Percentiles rank a stretch among this genome's conserved stretches.
These are phyloP conservation scores for Auxenochlorella protothecoides DNA, from an alignment of 139 green algal genomes.

Conservation along the genomic window DNA sequence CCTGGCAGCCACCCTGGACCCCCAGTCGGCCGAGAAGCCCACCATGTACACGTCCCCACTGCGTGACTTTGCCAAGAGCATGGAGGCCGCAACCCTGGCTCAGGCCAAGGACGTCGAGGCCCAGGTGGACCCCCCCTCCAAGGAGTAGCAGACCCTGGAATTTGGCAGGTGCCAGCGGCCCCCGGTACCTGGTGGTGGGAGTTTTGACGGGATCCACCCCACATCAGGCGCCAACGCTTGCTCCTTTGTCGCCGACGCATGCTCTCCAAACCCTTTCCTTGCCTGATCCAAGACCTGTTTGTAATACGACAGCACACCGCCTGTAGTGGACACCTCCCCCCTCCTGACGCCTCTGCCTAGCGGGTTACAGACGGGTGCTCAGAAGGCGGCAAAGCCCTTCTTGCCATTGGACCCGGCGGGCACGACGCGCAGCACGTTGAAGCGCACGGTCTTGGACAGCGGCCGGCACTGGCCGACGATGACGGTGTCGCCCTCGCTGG, in stretches of 20 bases:
- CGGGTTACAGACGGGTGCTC: background rate
- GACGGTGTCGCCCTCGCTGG: slow-evolving; percentile 87
- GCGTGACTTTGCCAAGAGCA: too few species aligned
- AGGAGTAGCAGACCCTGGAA: too few species aligned
- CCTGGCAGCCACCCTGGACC: too few species aligned
- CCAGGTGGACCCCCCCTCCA: too few species aligned
- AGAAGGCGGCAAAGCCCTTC: slow-evolving; percentile 67
- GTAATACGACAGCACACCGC: background rate
- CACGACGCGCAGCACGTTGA: slow-evolving; percentile 96
- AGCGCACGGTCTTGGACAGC: slow-evolving; percentile 97
- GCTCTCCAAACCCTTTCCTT: background rate
- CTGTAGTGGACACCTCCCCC: background rate
- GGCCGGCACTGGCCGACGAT: slow-evolving; percentile 94
- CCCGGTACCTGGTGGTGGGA: too few species aligned
- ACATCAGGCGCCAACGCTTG: background rate
- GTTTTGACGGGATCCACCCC: too few species aligned
- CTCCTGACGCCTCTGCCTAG: background rate
- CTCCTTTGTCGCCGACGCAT: background rate
- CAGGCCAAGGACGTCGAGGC: too few species aligned
- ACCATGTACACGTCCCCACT: too few species aligned
- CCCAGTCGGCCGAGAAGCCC: too few species aligned
- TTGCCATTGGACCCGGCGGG: slow-evolving; percentile 59
- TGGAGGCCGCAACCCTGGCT: too few species aligned
- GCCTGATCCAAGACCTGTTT: background rate
- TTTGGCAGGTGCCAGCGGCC: too few species aligned